Evolutionary conservation across 208 protist genomes (phyloP).

Genomic region (Hexamita inflata): DNA sequence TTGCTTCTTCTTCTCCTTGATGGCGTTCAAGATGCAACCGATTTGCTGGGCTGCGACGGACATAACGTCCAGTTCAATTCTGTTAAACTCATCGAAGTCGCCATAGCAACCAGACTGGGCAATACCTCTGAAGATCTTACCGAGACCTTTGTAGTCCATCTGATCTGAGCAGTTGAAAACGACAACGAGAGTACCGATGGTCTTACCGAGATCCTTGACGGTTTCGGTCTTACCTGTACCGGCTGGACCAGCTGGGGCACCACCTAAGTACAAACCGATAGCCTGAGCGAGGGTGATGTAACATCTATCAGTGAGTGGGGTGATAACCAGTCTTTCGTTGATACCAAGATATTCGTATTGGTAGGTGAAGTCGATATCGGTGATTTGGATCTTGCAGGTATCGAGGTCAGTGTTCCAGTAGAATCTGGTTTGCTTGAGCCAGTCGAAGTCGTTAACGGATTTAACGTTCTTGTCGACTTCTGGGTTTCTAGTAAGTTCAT

Average conservation of each 20-base stretch:
- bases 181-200: constrained; percentile 62
- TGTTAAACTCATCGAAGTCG: constrained; percentile 72
- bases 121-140: constrained; percentile 64
- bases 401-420: constrained; percentile 60
- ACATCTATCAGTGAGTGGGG: constrained; percentile 61
- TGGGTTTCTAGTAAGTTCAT: constrained; percentile 46
- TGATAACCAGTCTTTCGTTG: constrained; percentile 61
- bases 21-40: constrained; percentile 52
- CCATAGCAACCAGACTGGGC: constrained; percentile 65
- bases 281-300: constrained; percentile 63
- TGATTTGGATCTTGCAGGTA: constrained; percentile 51
- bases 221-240: constrained; percentile 74
- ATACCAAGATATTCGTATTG: constrained; percentile 62
- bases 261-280: constrained; percentile 60
- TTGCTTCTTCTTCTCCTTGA: constrained; percentile 42
- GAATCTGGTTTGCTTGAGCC: constrained; percentile 60
- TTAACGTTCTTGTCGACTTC: constrained; percentile 39
- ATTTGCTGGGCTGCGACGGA: constrained; percentile 67
- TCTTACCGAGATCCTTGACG: constrained; percentile 64
- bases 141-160: constrained; percentile 58
- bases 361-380: constrained; percentile 62
- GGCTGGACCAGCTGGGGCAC: constrained; percentile 61
- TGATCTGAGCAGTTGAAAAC: constrained; percentile 72
- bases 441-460: constrained; percentile 56
- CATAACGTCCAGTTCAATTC: constrained; percentile 64